phyloP scores from a whole-genome alignment of 768 basidiomycete species.

The Punctularia strigosozonata region DNA sequence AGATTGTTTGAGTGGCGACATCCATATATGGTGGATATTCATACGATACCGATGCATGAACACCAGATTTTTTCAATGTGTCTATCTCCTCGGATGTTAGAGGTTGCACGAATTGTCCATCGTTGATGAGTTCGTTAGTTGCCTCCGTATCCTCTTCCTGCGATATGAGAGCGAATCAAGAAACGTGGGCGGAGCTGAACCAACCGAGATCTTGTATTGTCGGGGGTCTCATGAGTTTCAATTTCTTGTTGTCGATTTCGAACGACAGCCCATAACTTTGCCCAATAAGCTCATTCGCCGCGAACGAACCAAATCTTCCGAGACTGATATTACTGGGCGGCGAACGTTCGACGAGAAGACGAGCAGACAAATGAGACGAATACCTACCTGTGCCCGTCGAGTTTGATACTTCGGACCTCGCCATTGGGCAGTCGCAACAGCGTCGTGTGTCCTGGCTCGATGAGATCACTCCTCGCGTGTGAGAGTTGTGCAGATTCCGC shows the following conservation, averaged over 20 bases:
- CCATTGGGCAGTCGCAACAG: slow-evolving; percentile 72
- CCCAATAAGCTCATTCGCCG: slow-evolving; percentile 63
- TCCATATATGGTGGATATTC: slow-evolving; percentile 1
- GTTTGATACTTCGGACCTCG: slow-evolving; percentile 62
- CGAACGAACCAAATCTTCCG: slow-evolving; percentile 82
- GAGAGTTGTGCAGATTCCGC: too few relatives aligned
- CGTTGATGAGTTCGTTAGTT: slow-evolving; percentile 92
- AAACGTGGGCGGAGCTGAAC: slow-evolving; percentile 12
- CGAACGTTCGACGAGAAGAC: background rate
- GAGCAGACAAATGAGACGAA: slow-evolving; percentile 2
- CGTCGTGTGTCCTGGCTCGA: slow-evolving; percentile 66
- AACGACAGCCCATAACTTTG: slow-evolving; percentile 84
- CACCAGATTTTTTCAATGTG: slow-evolving; percentile 68
- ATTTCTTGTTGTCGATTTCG: slow-evolving; percentile 67
- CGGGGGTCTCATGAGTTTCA: slow-evolving; percentile 48
- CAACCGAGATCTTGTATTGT: slow-evolving; percentile 73
- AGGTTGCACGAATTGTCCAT: slow-evolving; percentile 74
- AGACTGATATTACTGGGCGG: slow-evolving; percentile 50
- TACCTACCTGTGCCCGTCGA: slow-evolving; percentile 62
- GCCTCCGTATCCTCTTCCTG: slow-evolving; percentile 92
- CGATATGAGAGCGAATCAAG: background rate
- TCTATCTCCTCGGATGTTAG: slow-evolving; percentile 79
- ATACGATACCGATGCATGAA: slow-evolving; percentile 55
- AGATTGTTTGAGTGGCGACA: background rate
- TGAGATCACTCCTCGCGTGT: slow-evolving; percentile 23